Conservation (phyloP, 306 rosid genomes). For the Carpinus viminea region DNA sequence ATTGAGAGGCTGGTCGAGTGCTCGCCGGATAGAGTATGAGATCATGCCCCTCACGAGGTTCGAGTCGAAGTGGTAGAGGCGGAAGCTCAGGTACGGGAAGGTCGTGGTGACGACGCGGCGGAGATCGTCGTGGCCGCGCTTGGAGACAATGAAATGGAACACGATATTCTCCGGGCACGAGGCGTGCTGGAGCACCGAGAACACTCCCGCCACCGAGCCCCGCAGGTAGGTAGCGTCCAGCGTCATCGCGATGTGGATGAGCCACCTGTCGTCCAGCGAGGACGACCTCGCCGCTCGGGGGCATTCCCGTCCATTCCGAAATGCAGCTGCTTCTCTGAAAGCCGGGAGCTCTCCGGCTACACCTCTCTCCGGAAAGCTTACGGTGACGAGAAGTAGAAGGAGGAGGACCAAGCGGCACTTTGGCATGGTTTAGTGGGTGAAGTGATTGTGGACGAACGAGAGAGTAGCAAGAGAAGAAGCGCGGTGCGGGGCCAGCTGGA, state of each 20-base stretch:
- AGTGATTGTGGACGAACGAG: not conserved
- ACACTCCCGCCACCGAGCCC: slow-evolving; percentile 79
- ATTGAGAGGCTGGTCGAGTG: slow-evolving; percentile 86
- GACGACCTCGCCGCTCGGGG: slow-evolving; percentile 33
- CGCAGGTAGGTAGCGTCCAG: slow-evolving; percentile 83
- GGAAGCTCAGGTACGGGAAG: slow-evolving; percentile 72
- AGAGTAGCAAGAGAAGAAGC: not conserved
- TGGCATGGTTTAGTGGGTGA: slow-evolving; percentile 33
- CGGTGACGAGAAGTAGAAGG: slow-evolving; percentile 12
- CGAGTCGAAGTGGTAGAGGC: slow-evolving; percentile 71
- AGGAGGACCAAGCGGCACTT: slow-evolving; percentile 12
- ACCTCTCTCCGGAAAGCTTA: not conserved
- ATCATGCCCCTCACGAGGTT: slow-evolving; percentile 76
- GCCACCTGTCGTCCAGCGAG: slow-evolving; percentile 28
- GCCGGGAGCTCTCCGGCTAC: slow-evolving; percentile 34
- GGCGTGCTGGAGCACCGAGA: slow-evolving; percentile 87
- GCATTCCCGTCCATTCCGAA: slow-evolving; percentile 76
- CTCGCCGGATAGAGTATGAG: slow-evolving; percentile 78
- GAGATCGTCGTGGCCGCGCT: slow-evolving; percentile 51
- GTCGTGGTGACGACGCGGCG: slow-evolving; percentile 64
- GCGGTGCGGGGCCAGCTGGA: not conserved
- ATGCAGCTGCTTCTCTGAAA: slow-evolving; percentile 87
- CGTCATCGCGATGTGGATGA: slow-evolving; percentile 90
- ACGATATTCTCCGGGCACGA: slow-evolving; percentile 81
- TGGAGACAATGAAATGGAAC: slow-evolving; percentile 77